A percentile compares a stretch with the other conserved stretches of the same genome.
These are phyloP conservation scores for Tolypocladium tropicale DNA, from an alignment of 2,329 filamentous ascomycete species.

Conservation along the genomic window DNA sequence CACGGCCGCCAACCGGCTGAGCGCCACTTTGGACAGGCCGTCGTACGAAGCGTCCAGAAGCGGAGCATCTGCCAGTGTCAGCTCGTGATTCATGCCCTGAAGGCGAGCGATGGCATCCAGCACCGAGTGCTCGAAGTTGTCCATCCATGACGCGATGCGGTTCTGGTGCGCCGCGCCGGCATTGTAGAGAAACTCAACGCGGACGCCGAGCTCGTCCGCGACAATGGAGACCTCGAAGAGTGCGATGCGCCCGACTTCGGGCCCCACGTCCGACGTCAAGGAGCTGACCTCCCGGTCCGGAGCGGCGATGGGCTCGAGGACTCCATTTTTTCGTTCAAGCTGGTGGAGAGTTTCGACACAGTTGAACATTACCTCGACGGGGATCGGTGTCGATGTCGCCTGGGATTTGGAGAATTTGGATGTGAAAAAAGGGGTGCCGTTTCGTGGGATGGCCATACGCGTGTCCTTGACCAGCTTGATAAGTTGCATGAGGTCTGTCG, in stretches of 20 bases:
- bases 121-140: conserved; percentile 34
- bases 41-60: conserved; percentile 36
- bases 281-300: conserved; percentile 28
- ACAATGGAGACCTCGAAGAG: conserved; percentile 40
- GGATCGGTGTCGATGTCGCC: conserved; percentile 27
- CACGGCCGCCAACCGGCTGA: conserved; percentile 27
- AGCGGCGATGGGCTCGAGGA: conserved; percentile 36
- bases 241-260: conserved; percentile 35
- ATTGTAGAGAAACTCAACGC: conserved; percentile 36
- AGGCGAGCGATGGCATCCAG: conserved; percentile 32
- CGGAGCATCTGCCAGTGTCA: conserved; percentile 40
- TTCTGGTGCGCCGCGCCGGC: conserved; percentile 28
- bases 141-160: conserved; percentile 35
- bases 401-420: conserved; percentile 28
- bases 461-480: conserved; percentile 44
- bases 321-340: conserved; percentile 34
- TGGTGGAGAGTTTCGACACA: conserved; percentile 40
- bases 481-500: conserved; percentile 39
- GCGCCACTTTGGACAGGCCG: conserved; percentile 32
- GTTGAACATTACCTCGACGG: conserved; percentile 50
- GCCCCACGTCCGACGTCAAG: conserved; percentile 32
- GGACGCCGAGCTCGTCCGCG: conserved; percentile 31
- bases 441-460: conserved; percentile 31
- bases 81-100: conserved; percentile 29
- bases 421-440: conserved; percentile 39